These are phyloP conservation scores for Fraxinus paxiana DNA, from an alignment of 305 asterid genomes.

Conservation along the genomic window DNA sequence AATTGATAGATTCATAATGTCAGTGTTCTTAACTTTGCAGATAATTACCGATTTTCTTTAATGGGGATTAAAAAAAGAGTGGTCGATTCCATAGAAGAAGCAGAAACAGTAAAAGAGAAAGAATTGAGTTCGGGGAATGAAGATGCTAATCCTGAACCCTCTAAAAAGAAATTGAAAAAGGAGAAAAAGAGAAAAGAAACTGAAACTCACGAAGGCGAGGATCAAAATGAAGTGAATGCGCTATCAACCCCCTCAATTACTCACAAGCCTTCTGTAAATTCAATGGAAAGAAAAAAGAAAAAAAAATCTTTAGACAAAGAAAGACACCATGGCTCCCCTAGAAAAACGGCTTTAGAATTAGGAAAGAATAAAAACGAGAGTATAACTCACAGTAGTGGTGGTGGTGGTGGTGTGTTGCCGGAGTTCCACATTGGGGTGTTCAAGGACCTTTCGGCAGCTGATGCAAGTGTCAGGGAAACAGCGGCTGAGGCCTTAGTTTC, in stretches of 20 bases:
- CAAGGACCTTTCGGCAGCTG: slow-evolving; percentile 64
- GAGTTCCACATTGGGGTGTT: slow-evolving; percentile 86
- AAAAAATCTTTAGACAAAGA: slow-evolving; percentile 55
- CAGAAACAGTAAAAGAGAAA: slow-evolving; percentile 20
- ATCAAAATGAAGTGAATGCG: slow-evolving; percentile 26
- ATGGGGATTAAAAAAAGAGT: slow-evolving; percentile 55
- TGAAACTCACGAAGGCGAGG: slow-evolving; percentile 20
- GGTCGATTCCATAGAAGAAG: slow-evolving; percentile 35
- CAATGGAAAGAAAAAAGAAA: slow-evolving; percentile 69
- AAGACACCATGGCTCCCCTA: slow-evolving; percentile 31
- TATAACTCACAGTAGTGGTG: slow-evolving; percentile 27
- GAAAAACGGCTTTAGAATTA: slow-evolving; percentile 26
- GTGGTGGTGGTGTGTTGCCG: slow-evolving; percentile 50
- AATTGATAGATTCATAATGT: not conserved
- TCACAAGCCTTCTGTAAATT: slow-evolving; percentile 32
- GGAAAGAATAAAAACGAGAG: slow-evolving; percentile 32
- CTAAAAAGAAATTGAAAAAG: slow-evolving; percentile 36
- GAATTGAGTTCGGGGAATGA: slow-evolving; percentile 18
- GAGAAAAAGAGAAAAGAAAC: not conserved
- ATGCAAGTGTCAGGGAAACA: slow-evolving; percentile 53
- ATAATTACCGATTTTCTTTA: not conserved
- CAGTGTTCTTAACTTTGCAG: slow-evolving; percentile 9
- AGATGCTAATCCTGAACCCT: slow-evolving; percentile 33
- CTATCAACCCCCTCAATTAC: slow-evolving; percentile 35
- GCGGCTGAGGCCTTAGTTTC: slow-evolving; percentile 62